Evolutionary conservation across 2,329 filamentous ascomycete species (phyloP), one percentile per base, ranked within the genome.

Genomic region (Cordyceps tenuipes): DNA sequence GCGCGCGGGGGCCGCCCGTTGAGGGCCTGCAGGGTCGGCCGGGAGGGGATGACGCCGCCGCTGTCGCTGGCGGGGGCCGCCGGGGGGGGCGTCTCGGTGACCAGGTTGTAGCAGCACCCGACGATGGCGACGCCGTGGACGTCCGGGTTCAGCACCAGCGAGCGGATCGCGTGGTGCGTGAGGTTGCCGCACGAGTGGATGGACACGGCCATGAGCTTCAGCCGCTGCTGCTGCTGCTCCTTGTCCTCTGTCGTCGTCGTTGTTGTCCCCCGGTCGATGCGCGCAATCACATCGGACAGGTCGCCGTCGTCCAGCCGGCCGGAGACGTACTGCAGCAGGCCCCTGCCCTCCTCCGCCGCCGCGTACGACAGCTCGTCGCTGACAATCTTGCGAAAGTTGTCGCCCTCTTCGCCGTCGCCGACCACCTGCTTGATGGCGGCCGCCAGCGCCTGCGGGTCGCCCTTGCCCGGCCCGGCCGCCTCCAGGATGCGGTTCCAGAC

Each of bases 171-270:
- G 70, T 95, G 92, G 72, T 99, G 94, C 0, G 95, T 89, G n/a
- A 99, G 84, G 66, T 99, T 97, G 31, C 94, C 94, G 70, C 94
- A 99, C 0, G 93, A 97, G 72, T 99, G 94, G 19, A 99, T 90
- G 0, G 94, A 97, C 34, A 97, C 87, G 17, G 93, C 89, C 87
- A 97, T 91, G 43, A 95, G 78, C 10, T 75, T 76, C 62, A 79
- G 76, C 15, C 78, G 73, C 19, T 71, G 64, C 61, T 73, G 68
- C 49, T 66, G 64, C 61, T 73, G 68, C 49, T 66, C 64, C 31
- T 29, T 29, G 5, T 66, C 62, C 39, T 61, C 63, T 43, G 67
- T 64, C 44, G 63, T 60, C 5, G 54, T 56, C 6, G 44, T 68
- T 17, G 59, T 60, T 8, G 13, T 29, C 10, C 49, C 39, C 55